Evolutionary conservation across 2,329 filamentous ascomycete species (phyloP).

Genomic region (Proliferodiscus dingleyae): DNA sequence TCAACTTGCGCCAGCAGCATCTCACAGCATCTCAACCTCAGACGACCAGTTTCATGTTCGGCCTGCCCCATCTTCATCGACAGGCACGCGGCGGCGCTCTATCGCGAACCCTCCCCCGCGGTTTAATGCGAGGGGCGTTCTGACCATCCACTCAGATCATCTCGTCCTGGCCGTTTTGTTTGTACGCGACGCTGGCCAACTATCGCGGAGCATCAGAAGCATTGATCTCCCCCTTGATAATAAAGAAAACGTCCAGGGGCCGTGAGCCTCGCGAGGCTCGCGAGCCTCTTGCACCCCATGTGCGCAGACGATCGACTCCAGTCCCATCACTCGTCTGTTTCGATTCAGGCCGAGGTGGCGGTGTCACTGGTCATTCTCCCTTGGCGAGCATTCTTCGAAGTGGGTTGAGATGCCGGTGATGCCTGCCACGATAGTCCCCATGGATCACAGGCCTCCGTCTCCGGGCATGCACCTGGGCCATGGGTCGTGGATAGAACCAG

Average conservation of each 20-base stretch:
- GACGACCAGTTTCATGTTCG: no score
- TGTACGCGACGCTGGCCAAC: no score
- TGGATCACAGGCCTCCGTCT: no score
- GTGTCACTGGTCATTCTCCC: conserved; percentile 12
- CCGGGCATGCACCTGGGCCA: conserved; percentile 9
- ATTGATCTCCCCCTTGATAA: background rate
- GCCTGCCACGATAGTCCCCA: conserved; percentile 13
- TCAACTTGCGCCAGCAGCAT: no score
- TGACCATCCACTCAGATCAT: background rate
- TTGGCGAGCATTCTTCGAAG: background rate
- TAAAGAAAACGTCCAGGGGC: background rate
- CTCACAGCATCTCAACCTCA: no score
- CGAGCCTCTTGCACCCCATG: background rate
- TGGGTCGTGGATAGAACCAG: background rate
- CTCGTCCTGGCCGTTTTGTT: background rate
- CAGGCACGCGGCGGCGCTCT: no score
- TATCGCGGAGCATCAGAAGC: background rate
- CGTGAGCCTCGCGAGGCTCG: background rate
- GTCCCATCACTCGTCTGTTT: conserved; percentile 16
- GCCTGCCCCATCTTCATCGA: no score
- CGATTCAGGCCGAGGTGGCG: conserved; percentile 12
- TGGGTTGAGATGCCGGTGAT: conserved; percentile 20
- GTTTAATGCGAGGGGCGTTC: no score
- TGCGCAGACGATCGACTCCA: background rate
- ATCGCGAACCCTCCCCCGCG: no score